phyloP scores from a whole-genome alignment of 805 yeast genomes.

The Candida hispaniensis region DNA sequence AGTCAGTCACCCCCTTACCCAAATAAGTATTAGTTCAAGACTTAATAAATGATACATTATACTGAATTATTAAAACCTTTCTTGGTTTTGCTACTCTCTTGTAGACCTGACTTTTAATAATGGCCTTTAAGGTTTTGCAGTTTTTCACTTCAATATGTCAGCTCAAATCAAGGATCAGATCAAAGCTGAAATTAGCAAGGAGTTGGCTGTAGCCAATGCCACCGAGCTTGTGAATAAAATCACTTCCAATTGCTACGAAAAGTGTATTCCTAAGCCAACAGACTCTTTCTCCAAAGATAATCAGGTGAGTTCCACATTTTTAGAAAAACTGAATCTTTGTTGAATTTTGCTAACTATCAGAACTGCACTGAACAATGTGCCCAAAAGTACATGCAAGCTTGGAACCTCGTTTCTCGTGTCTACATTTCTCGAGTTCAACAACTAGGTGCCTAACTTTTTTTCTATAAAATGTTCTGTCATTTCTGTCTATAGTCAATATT shows the following conservation, averaged over 20 bases:
- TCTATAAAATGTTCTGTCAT: too few relatives aligned
- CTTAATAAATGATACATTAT: too few relatives aligned
- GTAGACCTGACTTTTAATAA: too few relatives aligned
- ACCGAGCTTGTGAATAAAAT: conserved; percentile 75
- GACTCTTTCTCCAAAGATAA: conserved; percentile 40
- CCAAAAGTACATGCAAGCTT: conserved; percentile 79
- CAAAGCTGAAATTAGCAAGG: conserved; percentile 63
- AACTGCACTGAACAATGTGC: conserved; percentile 66
- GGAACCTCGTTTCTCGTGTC: conserved; percentile 74
- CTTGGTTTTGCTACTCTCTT: too few relatives aligned
- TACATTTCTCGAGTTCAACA: conserved; percentile 68
- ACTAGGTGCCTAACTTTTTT: too few relatives aligned
- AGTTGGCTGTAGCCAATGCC: conserved; percentile 85
- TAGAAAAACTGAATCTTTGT: neutral
- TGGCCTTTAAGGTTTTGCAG: too few relatives aligned
- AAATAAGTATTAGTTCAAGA: too few relatives aligned
- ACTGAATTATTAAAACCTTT: too few relatives aligned
- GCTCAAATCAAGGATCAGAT: conserved; percentile 49
- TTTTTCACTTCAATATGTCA: conserved; percentile 19
- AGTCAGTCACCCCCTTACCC: too few relatives aligned
- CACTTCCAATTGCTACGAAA: conserved; percentile 77
- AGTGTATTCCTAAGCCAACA: conserved; percentile 60
- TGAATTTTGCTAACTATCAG: conserved; percentile 1
- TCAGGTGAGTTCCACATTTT: conserved; percentile 25
- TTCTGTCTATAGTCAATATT: too few relatives aligned